Percentiles rank a stretch among this genome's conserved stretches.
Evolutionary conservation across 441 rosid species (phyloP).

Genomic region (Eruca vesicaria): DNA sequence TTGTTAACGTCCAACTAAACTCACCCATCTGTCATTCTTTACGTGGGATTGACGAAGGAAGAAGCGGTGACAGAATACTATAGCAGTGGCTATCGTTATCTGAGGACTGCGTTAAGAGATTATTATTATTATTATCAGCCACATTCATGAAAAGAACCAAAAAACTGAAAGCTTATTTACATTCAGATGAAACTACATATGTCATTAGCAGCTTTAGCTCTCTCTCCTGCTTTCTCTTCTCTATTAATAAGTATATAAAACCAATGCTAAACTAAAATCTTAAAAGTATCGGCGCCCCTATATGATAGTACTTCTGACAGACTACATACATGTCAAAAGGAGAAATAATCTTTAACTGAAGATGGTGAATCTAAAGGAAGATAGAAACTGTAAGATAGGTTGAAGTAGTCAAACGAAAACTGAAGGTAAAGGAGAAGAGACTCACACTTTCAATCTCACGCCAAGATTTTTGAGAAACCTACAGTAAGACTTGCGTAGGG

Average conservation of each 20-base stretch:
- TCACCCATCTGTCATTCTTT: slow-evolving; percentile 80
- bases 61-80: slow-evolving; percentile 82
- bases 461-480: slow-evolving; percentile 74
- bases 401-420: background rate
- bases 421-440: background rate
- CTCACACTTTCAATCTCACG: slow-evolving; percentile 73
- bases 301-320: background rate
- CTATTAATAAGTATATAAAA: background rate
- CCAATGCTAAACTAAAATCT: background rate
- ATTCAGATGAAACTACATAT: background rate
- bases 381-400: background rate
- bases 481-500: slow-evolving; percentile 73
- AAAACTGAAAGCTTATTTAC: background rate
- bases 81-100: slow-evolving; percentile 83
- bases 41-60: slow-evolving; percentile 84
- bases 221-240: background rate
- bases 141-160: background rate
- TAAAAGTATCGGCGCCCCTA: background rate
- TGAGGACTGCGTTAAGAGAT: slow-evolving; percentile 65
- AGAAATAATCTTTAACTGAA: background rate
- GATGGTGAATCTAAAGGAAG: slow-evolving; percentile 1
- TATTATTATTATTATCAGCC: slow-evolving; percentile 22
- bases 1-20: slow-evolving; percentile 20
- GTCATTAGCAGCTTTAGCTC: background rate
- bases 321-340: background rate